A percentile compares a stretch with the other conserved stretches of the same genome.
Conservation (phyloP, 1,284 basidiomycete genomes). For the Leccinum pachyderme region DNA sequence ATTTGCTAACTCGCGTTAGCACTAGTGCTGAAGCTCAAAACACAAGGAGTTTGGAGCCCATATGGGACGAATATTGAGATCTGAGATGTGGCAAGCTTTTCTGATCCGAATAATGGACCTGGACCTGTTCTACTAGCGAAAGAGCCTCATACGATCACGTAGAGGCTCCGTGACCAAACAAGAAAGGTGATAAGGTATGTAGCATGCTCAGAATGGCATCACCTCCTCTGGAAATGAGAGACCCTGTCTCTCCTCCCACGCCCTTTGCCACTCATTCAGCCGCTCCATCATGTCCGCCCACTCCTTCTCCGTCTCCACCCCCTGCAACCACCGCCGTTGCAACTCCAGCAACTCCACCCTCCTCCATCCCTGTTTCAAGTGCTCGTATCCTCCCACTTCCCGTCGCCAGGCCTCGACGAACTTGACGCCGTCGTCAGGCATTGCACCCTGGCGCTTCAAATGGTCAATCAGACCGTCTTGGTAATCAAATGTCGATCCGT, state of each 20-base stretch:
- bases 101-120: too few relatives aligned
- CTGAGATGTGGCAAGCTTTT: too few relatives aligned
- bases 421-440: conserved; percentile 42
- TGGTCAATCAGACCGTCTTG: conserved; percentile 47
- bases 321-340: conserved; percentile 37
- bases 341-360: conserved; percentile 41
- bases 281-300: conserved; percentile 50
- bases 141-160: too few relatives aligned
- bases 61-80: too few relatives aligned
- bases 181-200: background rate
- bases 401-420: conserved; percentile 52
- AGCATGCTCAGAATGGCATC: conserved; percentile 7
- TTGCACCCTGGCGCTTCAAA: conserved; percentile 40
- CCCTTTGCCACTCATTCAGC: conserved; percentile 45
- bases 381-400: conserved; percentile 32
- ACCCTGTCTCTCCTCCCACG: conserved; percentile 39
- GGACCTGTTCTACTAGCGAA: too few relatives aligned
- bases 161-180: too few relatives aligned
- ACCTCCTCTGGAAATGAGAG: conserved; percentile 11
- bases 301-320: conserved; percentile 40
- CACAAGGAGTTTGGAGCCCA: too few relatives aligned
- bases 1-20: too few relatives aligned
- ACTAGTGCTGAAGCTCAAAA: too few relatives aligned
- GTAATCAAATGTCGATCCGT: conserved; percentile 43
- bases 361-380: conserved; percentile 45